Percentiles rank a stretch among this genome's conserved stretches.
phyloP scores from a whole-genome alignment of 1,284 basidiomycete species.

The Mixia osmundae region DNA sequence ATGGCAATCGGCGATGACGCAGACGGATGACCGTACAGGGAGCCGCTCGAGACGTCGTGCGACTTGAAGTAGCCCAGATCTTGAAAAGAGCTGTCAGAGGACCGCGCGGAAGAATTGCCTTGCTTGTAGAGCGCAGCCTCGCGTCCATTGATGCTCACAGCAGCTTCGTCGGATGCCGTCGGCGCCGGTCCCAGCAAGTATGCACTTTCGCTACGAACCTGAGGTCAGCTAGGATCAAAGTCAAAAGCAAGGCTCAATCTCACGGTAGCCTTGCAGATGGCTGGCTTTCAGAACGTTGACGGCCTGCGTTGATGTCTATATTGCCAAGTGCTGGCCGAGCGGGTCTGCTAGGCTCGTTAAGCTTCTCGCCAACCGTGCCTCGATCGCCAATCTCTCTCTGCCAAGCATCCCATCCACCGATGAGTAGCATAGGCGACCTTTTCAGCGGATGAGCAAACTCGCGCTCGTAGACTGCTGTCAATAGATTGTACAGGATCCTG shows the following conservation, averaged over 20 bases:
- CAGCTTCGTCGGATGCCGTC: not conserved
- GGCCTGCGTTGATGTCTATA: no score
- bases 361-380: slow-evolving; percentile 25
- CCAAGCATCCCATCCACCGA: slow-evolving; percentile 74
- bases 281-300: not conserved
- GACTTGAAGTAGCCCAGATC: no score
- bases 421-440: slow-evolving; percentile 54
- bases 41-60: no score
- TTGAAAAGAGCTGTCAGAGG: no score
- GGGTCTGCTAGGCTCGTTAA: slow-evolving; percentile 20
- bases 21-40: no score
- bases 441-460: slow-evolving; percentile 49
- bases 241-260: not conserved
- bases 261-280: not conserved
- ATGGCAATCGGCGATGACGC: no score
- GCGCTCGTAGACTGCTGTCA: slow-evolving; percentile 43
- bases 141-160: no score
- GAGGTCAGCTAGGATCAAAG: not conserved
- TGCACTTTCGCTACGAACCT: slow-evolving; percentile 8
- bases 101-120: no score
- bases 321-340: no score
- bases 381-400: slow-evolving; percentile 35
- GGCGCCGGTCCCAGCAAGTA: slow-evolving; percentile 8
- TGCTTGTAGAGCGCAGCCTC: no score
- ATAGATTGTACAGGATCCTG: slow-evolving; percentile 23